Percentiles rank a stretch among this genome's conserved stretches.
phyloP scores from a whole-genome alignment of 1,284 basidiomycete species.

The Gastroboletus turbinatus region DNA sequence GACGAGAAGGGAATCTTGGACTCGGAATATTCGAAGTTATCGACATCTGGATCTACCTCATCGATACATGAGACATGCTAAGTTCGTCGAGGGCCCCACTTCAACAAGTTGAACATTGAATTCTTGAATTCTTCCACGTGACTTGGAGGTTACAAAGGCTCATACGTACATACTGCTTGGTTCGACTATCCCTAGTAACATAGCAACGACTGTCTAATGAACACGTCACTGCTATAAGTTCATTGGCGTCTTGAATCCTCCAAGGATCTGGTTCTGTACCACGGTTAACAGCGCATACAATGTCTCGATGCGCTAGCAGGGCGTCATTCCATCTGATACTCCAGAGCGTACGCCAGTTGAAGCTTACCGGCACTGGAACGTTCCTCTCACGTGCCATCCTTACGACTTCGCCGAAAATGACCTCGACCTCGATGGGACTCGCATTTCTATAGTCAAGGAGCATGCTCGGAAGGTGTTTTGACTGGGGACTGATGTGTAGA shows the following conservation, averaged over 20 bases:
- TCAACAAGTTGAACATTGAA: neutral
- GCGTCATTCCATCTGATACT: neutral
- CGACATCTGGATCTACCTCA: neutral
- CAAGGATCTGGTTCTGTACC: constrained; percentile 51
- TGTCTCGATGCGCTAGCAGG: constrained; percentile 46
- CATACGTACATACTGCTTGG: neutral
- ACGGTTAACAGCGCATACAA: constrained; percentile 50
- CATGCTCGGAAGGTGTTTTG: constrained; percentile 57
- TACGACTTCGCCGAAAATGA: constrained; percentile 61
- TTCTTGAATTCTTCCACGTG: constrained; percentile 1
- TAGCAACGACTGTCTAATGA: neutral
- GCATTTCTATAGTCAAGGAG: constrained; percentile 55
- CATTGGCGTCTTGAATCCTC: constrained; percentile 18
- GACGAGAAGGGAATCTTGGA: neutral
- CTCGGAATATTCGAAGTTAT: neutral
- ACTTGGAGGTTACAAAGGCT: neutral
- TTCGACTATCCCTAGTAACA: neutral
- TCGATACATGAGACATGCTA: neutral
- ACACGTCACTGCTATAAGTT: neutral
- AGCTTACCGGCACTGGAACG: constrained; percentile 53
- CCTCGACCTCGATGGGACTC: constrained; percentile 64
- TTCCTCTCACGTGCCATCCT: constrained; percentile 46
- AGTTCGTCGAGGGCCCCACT: neutral
- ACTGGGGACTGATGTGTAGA: constrained; percentile 43
- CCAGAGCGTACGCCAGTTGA: neutral